Conservation (phyloP, 495 filamentous ascomycete species). For the Aspergillus ellipticus region DNA sequence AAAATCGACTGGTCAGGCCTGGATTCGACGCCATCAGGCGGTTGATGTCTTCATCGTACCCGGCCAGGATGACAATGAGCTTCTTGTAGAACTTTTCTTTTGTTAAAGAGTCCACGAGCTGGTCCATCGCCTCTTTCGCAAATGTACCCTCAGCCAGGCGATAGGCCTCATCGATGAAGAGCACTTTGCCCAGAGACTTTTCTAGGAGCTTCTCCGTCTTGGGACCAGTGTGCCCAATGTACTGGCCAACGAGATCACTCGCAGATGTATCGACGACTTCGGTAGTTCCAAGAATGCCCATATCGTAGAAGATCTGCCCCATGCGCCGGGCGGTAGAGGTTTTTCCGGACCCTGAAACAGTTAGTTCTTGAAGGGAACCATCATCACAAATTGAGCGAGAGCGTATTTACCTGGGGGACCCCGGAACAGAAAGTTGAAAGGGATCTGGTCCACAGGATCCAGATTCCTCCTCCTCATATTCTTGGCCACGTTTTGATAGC, state of each 20-base stretch:
- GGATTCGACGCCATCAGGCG: slow-evolving; percentile 55
- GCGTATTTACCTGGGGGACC: slow-evolving; percentile 58
- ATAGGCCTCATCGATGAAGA: slow-evolving; percentile 67
- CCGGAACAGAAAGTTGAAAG: slow-evolving; percentile 60
- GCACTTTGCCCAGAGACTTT: slow-evolving; percentile 55
- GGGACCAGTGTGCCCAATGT: slow-evolving; percentile 62
- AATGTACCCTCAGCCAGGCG: slow-evolving; percentile 52
- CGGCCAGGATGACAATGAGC: slow-evolving; percentile 62
- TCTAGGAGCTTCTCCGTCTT: slow-evolving; percentile 57
- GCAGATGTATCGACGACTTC: slow-evolving; percentile 38
- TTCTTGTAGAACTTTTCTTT: slow-evolving; percentile 51
- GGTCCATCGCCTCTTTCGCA: slow-evolving; percentile 57
- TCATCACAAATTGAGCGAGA: neutral
- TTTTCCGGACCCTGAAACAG: slow-evolving; percentile 39
- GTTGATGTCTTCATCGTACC: slow-evolving; percentile 62
- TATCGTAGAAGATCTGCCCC: slow-evolving; percentile 18
- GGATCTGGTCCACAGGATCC: slow-evolving; percentile 56
- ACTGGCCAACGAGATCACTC: slow-evolving; percentile 35
- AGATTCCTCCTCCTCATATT: slow-evolving; percentile 45
- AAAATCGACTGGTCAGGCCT: slow-evolving; percentile 55
- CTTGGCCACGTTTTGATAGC: slow-evolving; percentile 54
- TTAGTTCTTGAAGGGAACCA: neutral
- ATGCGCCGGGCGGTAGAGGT: slow-evolving; percentile 39
- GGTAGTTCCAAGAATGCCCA: slow-evolving; percentile 33
- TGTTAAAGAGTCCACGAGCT: slow-evolving; percentile 55